Percentiles rank a stretch among this genome's conserved stretches.
phyloP scores from a whole-genome alignment of 139 green algal species.

The Chlamydomonas sp. region DNA sequence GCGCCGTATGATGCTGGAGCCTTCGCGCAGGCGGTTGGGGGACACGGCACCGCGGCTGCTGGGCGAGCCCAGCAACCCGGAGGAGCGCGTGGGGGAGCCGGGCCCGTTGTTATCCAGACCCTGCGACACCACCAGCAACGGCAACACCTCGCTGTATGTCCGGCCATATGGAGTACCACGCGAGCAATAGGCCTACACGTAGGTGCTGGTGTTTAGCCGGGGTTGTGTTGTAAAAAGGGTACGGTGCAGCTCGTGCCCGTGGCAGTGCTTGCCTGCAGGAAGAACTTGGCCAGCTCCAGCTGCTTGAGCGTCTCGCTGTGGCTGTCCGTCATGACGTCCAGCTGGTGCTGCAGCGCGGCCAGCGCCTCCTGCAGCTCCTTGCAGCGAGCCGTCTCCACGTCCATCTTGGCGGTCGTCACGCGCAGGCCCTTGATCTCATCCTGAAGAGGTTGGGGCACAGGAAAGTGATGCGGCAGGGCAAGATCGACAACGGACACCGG shows the following conservation, averaged over 20 bases:
- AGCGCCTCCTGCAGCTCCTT: slow-evolving; percentile 33
- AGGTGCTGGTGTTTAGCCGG: no score
- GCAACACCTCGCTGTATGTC: no score
- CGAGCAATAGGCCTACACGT: no score
- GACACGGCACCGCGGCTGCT: background rate
- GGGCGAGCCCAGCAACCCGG: no score
- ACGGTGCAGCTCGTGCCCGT: no score
- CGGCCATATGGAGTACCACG: no score
- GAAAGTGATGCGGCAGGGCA: no score
- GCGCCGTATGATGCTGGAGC: background rate
- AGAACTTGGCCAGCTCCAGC: slow-evolving; percentile 49
- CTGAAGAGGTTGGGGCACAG: no score
- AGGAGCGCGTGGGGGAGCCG: slow-evolving; percentile 1
- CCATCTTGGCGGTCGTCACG: slow-evolving; percentile 3
- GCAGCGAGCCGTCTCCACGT: slow-evolving; percentile 9
- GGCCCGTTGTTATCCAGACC: background rate
- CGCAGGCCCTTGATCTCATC: background rate
- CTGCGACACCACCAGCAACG: background rate
- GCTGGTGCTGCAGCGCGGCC: slow-evolving; percentile 2
- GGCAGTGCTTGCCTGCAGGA: slow-evolving; percentile 40
- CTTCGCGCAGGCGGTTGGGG: background rate
- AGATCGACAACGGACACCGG: no score
- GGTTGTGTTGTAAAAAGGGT: no score
- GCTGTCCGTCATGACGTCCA: slow-evolving; percentile 21
- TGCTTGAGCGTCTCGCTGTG: slow-evolving; percentile 37